These are phyloP conservation scores for Oleoguttula mirabilis DNA, from an alignment of 495 filamentous ascomycete genomes.

Conservation along the genomic window DNA sequence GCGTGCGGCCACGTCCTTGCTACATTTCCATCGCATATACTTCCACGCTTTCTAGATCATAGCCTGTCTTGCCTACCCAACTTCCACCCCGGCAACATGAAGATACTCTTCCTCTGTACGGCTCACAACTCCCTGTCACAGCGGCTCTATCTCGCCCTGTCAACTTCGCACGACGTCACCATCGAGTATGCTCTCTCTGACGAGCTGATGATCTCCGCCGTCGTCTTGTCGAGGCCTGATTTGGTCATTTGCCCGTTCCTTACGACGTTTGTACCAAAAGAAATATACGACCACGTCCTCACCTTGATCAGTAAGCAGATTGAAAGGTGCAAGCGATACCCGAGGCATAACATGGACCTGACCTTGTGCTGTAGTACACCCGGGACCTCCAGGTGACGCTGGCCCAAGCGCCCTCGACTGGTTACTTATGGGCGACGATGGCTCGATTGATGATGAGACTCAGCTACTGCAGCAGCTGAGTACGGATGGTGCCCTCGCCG, in stretches of 20 bases:
- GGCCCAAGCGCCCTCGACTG: slow-evolving; percentile 13
- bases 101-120: slow-evolving; percentile 14
- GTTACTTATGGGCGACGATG: slow-evolving; percentile 14
- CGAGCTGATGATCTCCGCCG: slow-evolving; percentile 9
- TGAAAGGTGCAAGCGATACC: too few species aligned
- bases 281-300: slow-evolving; percentile 6
- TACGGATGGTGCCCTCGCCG: background rate
- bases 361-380: too few species aligned
- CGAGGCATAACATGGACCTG: too few species aligned
- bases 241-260: slow-evolving; percentile 13
- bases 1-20: too few species aligned
- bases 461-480: slow-evolving; percentile 1
- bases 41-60: too few species aligned
- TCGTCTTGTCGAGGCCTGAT: slow-evolving; percentile 1
- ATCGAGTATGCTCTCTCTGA: slow-evolving; percentile 13
- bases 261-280: slow-evolving; percentile 4
- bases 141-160: slow-evolving; percentile 8
- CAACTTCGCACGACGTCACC: slow-evolving; percentile 5
- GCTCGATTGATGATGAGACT: slow-evolving; percentile 1
- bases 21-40: too few species aligned
- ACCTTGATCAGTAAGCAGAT: slow-evolving; percentile 11
- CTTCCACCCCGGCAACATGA: slow-evolving; percentile 11
- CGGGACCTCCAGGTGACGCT: too few species aligned
- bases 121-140: slow-evolving; percentile 15
- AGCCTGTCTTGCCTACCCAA: too few species aligned